Evolutionary conservation across 352 stramenopile genomes (phyloP), one percentile per base, ranked within the genome.

Genomic region (Globisporangium lucens): DNA sequence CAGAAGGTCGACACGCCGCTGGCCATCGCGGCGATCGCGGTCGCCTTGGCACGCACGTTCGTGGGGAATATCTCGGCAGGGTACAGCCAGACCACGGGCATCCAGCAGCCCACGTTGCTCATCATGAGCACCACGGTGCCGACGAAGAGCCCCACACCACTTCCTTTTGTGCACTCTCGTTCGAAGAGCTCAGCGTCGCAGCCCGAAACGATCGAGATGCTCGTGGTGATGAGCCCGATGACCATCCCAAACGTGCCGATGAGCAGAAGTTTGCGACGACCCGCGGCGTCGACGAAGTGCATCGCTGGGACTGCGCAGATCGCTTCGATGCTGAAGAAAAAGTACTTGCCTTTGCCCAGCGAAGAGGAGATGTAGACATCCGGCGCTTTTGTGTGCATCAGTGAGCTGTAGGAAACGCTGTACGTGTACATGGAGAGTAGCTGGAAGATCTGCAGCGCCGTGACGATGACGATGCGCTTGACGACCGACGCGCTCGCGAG

Each of bases 11-110:
- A 69, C 13, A 35, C 33, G 22, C 65, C 65, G 56, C 82, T 86
- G 35, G 76, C 56, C 66, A 62, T 68, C 24, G 73, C 80, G 41
- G 73, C 75, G 49, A 85, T 38, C 20, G 77, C 78, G 30, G 84
- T 76, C 52, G 76, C 79, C 17, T 75, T 77, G 13, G 78, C 78
- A 4, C 81, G 79, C 7, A 87, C 75, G n/a, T 71, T 74, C 12
- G 83, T 68, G 2, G 79, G 72, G 64, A 87, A 88, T n/a, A 84
- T 75, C 70, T 89, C 80, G 22, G 75, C 67, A 0, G 79, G 79
- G 61, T 87, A 84, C 47, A 89, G 75, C 80, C 80, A 89, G 33
- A 75, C 65, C 20, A 84, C 66, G 35, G 80, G 76, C 17, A 74
- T 72, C 80, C 77, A 86, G 17, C 67, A 79, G 49, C 74, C 70